Base-by-base conservation (phyloP, 768 basidiomycete species). In the Leccinum boreale region DNA sequence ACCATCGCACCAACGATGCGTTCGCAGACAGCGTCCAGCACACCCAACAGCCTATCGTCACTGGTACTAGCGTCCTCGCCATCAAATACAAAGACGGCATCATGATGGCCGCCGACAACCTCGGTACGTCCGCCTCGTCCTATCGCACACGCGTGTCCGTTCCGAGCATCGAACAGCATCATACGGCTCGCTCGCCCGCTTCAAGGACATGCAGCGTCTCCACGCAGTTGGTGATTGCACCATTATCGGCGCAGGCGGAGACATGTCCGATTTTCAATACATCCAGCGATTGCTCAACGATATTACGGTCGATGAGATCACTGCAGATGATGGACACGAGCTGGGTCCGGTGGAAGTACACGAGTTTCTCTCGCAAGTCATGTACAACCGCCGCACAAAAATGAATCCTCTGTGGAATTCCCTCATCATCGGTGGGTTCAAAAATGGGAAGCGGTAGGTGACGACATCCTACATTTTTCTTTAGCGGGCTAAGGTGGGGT, bases 261-360 rank as follows among this genome's bases (percentile, higher is more conserved):
- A 99, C 78, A 92, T 99, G 87, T 90, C 90, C 66, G 97, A 99
- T 77, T 98, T 94, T 75, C 97, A 99, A 73, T 87, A 91, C 74
- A 81, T 98, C 63, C 91, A 97, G 69, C 79, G 77, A 50, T 67
- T 87, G 48, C 84, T 99, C 49, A 90, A 97, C 60, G 81, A 85
- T 23, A 77, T 95, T 48, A 81, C 88, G 45, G 78, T 86, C 61
- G 84, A 89, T 35, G 94, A 99, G 73, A 83, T 87, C 62, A 83
- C 90, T 5, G 81, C 86, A 35, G 84, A 85, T 57, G 97, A 99
- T 68, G 89, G 87, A 0, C 91, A 97, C 65, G 77, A 79, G 24
- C 84, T 98, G 3, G 90, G 91, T 19, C 92, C 96, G 0, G 79
- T 81, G 0, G 92, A 98, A 68, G 89, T 98, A 58, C 97, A 98